Evolutionary conservation across 176 grass and related monocot genomes (phyloP), one percentile per base, ranked within the genome.

Genomic region (Olyra latifolia): DNA sequence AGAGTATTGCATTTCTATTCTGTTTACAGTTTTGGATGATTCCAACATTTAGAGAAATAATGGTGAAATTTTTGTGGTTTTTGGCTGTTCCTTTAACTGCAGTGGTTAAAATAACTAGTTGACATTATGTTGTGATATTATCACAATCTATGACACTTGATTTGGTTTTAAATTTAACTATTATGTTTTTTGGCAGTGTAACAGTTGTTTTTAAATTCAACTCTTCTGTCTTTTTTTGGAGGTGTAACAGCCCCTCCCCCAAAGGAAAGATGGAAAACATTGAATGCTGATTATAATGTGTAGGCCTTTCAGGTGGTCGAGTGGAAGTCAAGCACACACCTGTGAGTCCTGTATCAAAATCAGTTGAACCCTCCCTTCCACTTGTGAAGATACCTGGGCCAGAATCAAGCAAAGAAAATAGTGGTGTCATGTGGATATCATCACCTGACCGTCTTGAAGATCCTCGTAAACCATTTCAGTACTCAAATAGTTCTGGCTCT

Each of bases 401-500:
- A 74, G 91, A 87, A 80, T 77, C 82, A 25, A 94, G 71, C 66
- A 88, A 93, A 76, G 82, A 83, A 27, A 88, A 85, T 46, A 86
- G 80, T 1, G 87, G 82, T 0, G 69, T 97, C 44, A 92, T 97
- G 82, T 94, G 92, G 92, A 88, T 91, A 80, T 88, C 84, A 59
- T 92, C 90, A 23, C 90, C 88, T 56, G 95, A 98, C 74, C 76
- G 87, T 20, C 90, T 98, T 71, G 95, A 98, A 77, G 92, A 85
- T 50, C 92, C 92, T 39, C 86, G 78, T 48, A 95, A 92, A 74
- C 95, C 83, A 22, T 92, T 92, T 60, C 89, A 98, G 56, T 88
- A 87, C 87, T 91, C 95, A 45, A 98, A 94, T 80, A 91, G 92
- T 75, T 94, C 91, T 56, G 92, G 85, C 25, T 98, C 95, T 52